phyloP scores from a whole-genome alignment of 2,329 filamentous ascomycete species.

The Aspergillus nomiae region DNA sequence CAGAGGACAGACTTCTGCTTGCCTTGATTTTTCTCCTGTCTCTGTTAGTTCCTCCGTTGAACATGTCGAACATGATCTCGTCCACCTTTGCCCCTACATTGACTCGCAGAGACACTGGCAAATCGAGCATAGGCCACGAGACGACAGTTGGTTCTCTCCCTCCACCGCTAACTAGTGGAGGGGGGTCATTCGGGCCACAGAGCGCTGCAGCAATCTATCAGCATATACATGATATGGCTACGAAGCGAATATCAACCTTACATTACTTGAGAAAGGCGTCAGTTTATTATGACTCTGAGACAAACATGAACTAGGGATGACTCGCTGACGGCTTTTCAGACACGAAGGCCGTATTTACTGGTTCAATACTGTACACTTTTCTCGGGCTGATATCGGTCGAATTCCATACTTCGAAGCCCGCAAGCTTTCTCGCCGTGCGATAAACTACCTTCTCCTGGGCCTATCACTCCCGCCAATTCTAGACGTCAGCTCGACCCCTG shows the following conservation, averaged over 20 bases:
- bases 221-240: constrained; percentile 79
- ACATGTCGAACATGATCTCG: constrained; percentile 31
- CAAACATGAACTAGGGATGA: neutral
- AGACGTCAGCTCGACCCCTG: constrained; percentile 75
- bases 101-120: constrained; percentile 37
- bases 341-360: constrained; percentile 95
- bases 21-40: neutral
- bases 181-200: constrained; percentile 43
- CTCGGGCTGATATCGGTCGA: constrained; percentile 74
- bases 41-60: neutral
- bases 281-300: constrained; percentile 37
- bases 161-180: constrained; percentile 34
- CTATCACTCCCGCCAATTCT: constrained; percentile 87
- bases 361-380: constrained; percentile 97
- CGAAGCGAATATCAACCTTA: constrained; percentile 90
- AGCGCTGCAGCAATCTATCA: constrained; percentile 62
- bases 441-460: constrained; percentile 89
- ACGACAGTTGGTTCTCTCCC: constrained; percentile 26
- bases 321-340: constrained; percentile 48
- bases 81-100: constrained; percentile 37
- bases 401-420: constrained; percentile 84
- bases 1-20: neutral
- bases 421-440: constrained; percentile 85
- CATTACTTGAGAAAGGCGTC: constrained; percentile 92
- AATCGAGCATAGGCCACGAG: constrained; percentile 34